Evolutionary conservation across 345 rosid species (phyloP), one percentile per base, ranked within the genome.

Genomic region (Noccaea bulbosa): DNA sequence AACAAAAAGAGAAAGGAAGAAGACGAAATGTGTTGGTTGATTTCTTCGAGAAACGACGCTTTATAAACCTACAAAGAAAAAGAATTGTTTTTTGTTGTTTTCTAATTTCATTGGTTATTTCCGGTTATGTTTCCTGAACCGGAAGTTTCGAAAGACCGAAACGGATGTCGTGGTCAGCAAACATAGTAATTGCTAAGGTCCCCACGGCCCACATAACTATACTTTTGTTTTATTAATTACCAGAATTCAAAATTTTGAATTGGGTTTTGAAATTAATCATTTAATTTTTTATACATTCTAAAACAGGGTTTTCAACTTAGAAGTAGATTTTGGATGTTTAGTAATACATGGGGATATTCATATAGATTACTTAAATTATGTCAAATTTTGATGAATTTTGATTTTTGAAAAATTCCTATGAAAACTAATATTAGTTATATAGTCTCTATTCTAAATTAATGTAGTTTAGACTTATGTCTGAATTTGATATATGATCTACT

Each of bases 81-180:
- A 4, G 0, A 22, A 15, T 8, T 11, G 7, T 46, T 12, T 44
- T 45, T 27, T 27, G 30, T 27, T 24, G 17, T 7, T 43, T n/a
- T 9, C 34, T 14, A 12, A 15, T 22, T 46, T 11, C 3, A 56
- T 58, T 58, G 32, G 27, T 65, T 45, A 16, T 11, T 11, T 34
- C 48, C 70, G 65, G 75, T 71, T 71, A 5, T 11, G 8, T 30
- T 15, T 39, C 11, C 5, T 7, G 44, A 65, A 56, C 65, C 59
- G 71, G 52, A 38, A 32, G 8, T 40, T 73, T 56, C 8, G 41
- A 49, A 48, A 58, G 54, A 4, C 11, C 34, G 60, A 39, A 73
- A 73, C 71, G 60, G 40, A 54, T 62, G 63, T 71, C 55, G 12
- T 15, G 44, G 69, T 72, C 63, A 44, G 70, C 57, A 35, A 9